Conservation (phyloP, 768 basidiomycete genomes). For the Mycena belliarum region DNA sequence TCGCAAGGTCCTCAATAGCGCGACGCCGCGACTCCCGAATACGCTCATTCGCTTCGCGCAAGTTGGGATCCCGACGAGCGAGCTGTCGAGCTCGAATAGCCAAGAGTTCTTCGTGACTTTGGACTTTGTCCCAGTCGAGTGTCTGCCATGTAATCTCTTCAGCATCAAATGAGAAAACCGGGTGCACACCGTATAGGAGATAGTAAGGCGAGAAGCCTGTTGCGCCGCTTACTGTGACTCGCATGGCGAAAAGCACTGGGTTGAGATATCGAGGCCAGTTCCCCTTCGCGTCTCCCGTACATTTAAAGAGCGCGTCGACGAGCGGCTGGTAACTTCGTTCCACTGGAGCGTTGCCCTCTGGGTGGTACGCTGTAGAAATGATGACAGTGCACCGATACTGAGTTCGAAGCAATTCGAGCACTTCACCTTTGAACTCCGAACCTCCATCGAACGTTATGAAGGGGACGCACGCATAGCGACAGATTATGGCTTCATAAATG, state of each 20-base stretch:
- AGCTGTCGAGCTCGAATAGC: conserved; percentile 26
- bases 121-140: conserved; percentile 26
- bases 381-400: conserved; percentile 30
- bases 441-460: conserved; percentile 31
- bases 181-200: conserved; percentile 31
- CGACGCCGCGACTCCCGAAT: conserved; percentile 5
- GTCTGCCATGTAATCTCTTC: conserved; percentile 31
- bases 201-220: conserved; percentile 36
- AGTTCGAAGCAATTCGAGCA: conserved; percentile 19
- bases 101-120: conserved; percentile 26
- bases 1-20: conserved; percentile 26
- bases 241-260: conserved; percentile 28
- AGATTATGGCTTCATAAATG: conserved; percentile 32
- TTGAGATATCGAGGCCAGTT: conserved; percentile 30
- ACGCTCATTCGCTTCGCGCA: conserved; percentile 9
- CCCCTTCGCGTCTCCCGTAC: conserved; percentile 21
- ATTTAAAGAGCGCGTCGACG: conserved; percentile 23
- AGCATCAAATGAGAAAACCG: conserved; percentile 32
- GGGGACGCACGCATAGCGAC: conserved; percentile 24
- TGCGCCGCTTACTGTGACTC: conserved; percentile 25
- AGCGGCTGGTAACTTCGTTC: conserved; percentile 33
- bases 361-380: conserved; percentile 30
- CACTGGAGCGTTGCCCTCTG: conserved; percentile 31
- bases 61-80: conserved; percentile 20
- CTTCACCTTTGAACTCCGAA: conserved; percentile 30